These are phyloP conservation scores for Eragrostis nindensis DNA, from an alignment of 176 grass and related monocot species.

Conservation along the genomic window DNA sequence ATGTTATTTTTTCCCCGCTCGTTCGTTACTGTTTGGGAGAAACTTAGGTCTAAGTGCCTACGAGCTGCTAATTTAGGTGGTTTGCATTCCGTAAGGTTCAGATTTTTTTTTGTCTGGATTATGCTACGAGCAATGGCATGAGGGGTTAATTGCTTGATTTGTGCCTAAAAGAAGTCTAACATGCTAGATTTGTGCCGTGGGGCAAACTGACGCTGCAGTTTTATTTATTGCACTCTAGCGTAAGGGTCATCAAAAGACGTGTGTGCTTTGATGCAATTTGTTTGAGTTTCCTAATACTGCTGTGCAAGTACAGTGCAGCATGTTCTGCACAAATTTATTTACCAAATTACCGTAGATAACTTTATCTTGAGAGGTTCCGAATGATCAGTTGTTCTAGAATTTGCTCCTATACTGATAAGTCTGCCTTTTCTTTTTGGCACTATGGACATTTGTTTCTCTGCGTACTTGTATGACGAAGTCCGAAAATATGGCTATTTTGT, in stretches of 20 bases:
- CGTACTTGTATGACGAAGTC: not conserved
- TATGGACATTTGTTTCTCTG: not conserved
- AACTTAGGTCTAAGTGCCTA: too few species aligned
- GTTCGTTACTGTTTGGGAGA: too few species aligned
- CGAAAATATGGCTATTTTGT: not conserved
- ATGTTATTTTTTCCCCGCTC: too few species aligned
- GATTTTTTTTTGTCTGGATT: not conserved
- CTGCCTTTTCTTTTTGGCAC: not conserved
- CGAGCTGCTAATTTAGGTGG: too few species aligned
- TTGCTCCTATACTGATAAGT: not conserved
- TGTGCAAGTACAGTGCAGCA: not conserved
- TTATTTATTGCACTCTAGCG: not conserved
- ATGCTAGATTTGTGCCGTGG: too few species aligned
- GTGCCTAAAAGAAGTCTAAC: not conserved
- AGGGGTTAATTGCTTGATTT: not conserved
- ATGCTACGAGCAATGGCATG: not conserved
- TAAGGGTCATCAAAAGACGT: not conserved
- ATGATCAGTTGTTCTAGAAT: not conserved
- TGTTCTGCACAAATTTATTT: not conserved
- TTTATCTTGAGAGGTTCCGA: not conserved
- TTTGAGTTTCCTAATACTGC: not conserved
- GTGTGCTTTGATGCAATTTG: not conserved
- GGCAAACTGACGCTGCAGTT: not conserved
- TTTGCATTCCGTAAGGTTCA: too few species aligned
- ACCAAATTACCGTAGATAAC: not conserved